Conservation (phyloP, 1,284 basidiomycete genomes). For the Heterobasidion occidentale region DNA sequence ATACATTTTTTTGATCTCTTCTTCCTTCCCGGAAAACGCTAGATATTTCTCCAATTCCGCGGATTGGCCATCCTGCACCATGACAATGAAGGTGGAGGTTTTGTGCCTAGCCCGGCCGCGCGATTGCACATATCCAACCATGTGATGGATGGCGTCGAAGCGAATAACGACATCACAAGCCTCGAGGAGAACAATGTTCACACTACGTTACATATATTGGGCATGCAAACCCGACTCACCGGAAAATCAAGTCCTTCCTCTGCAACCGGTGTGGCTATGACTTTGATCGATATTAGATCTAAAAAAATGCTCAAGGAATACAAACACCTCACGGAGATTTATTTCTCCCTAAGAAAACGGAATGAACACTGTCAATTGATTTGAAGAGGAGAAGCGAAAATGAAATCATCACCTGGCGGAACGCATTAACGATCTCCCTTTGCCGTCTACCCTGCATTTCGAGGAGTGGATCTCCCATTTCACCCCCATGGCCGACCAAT, state of each 20-base stretch:
- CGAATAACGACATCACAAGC: constrained; percentile 80
- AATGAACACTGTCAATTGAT: not conserved
- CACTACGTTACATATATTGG: constrained; percentile 1
- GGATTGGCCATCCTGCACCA: constrained; percentile 58
- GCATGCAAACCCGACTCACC: constrained; percentile 26
- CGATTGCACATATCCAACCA: constrained; percentile 80
- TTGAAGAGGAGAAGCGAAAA: not conserved
- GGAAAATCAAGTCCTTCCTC: constrained; percentile 87
- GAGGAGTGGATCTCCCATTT: constrained; percentile 30
- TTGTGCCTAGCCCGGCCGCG: constrained; percentile 75
- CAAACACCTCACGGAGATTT: constrained; percentile 47
- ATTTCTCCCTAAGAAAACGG: constrained; percentile 32
- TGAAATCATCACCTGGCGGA: constrained; percentile 32
- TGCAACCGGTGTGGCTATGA: constrained; percentile 78
- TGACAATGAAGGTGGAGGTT: constrained; percentile 69
- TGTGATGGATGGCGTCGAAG: constrained; percentile 69
- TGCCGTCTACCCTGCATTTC: constrained; percentile 47
- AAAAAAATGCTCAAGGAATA: too few species aligned
- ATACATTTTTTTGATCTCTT: constrained; percentile 54
- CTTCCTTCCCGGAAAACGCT: constrained; percentile 51
- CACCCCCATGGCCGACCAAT: constrained; percentile 61
- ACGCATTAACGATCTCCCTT: constrained; percentile 51
- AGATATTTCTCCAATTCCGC: constrained; percentile 50
- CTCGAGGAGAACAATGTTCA: constrained; percentile 25
- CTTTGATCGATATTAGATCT: constrained; percentile 23